phyloP scores from a whole-genome alignment of 2,329 filamentous ascomycete genomes.

The Monosporascus sp. region DNA sequence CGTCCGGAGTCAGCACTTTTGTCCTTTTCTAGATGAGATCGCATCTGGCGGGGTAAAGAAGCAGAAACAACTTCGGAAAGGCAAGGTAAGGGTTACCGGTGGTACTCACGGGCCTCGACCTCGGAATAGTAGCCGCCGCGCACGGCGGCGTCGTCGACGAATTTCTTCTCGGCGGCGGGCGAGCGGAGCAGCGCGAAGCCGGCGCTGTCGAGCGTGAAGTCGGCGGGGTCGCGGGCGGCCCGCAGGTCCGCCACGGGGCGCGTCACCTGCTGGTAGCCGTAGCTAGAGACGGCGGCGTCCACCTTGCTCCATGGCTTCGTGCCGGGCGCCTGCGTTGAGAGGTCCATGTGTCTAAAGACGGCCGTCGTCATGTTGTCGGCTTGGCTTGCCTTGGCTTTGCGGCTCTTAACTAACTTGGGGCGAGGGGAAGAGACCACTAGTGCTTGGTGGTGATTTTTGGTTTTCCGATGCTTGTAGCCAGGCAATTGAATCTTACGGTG shows the following conservation, averaged over 20 bases:
- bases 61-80: no score
- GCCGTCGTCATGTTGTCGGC: conserved; percentile 48
- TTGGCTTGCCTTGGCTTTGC: conserved; percentile 1
- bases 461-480: background rate
- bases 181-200: conserved; percentile 52
- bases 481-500: no score
- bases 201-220: conserved; percentile 51
- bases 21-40: no score
- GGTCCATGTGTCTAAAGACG: conserved; percentile 57
- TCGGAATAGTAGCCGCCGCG: conserved; percentile 55
- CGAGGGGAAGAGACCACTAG: conserved; percentile 1
- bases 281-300: conserved; percentile 53
- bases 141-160: conserved; percentile 50
- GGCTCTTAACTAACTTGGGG: no score
- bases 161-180: conserved; percentile 48
- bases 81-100: conserved; percentile 22
- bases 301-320: conserved; percentile 61
- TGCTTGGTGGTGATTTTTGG: background rate
- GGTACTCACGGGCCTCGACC: conserved; percentile 47
- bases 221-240: conserved; percentile 31
- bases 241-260: conserved; percentile 51
- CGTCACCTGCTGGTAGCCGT: conserved; percentile 35
- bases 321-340: conserved; percentile 35
- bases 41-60: no score
- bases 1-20: no score